Base-by-base conservation (phyloP, 2,329 filamentous ascomycete species). In the Verticillium nonalfalfae region DNA sequence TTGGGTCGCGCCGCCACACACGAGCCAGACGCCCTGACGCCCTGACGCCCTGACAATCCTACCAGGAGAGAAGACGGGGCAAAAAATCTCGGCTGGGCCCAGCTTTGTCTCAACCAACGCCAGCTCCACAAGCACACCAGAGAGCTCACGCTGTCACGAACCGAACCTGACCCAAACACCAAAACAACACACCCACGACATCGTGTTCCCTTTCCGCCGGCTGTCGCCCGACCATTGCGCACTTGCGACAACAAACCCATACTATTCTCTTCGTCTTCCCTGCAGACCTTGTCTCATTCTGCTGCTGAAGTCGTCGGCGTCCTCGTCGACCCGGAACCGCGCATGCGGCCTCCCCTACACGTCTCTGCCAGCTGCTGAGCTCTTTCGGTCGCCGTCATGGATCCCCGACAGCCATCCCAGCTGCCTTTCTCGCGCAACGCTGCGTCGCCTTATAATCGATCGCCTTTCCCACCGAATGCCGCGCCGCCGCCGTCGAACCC, bases 321-420 rank as follows among this genome's bases (percentile, higher is more conserved):
- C 56, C 18, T 45, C 33, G 56, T 57, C 60, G 52, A 36, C 39
- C 21, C 59, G 56, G 35, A n/a, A 33, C 57, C n/a, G 59, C 59
- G 39, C 56, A 63, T 64, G 63, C 39, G 59, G 57, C 62, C 55
- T 60, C 63, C 55, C 59, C 57, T 11, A 38, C 55, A 57, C 52
- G 38, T 57, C 50, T 71, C 73, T 68, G 70, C 64, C 69, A 72
- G 70, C 72, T 74, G 71, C 54, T 56, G 26, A 35, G 54, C 54
- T 56, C 54, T 21, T 26, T 56, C 15, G 54, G 54, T 33, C 54
- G 54, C n/a, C 56, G 36, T 58, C 58, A 75, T 77, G 75, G 68
- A 67, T 65, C 66, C 67, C 62, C 69, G 67, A 67, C 70, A 71
- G 64, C 70, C 63, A 66, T 66, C 68, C 63, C 71, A 73, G 68